Base-by-base conservation (phyloP, 108 stramenopile genomes). In the Schizochytrium sp. region DNA sequence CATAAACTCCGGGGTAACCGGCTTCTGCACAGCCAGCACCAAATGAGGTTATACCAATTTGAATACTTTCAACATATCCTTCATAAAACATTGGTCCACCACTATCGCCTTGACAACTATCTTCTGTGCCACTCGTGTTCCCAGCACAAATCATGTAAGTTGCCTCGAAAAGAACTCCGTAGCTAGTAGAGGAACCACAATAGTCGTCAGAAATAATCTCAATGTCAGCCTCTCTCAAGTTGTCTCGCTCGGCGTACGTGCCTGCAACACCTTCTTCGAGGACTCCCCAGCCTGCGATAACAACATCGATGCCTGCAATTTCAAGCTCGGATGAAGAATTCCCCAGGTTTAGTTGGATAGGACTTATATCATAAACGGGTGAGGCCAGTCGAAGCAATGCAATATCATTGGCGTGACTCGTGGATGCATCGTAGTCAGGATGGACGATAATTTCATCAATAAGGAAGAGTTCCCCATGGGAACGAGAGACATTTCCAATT, bases 31-130 rank as follows among this genome's bases (percentile, higher is more conserved):
- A 83, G 17, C 28, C 76, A 28, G 2, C 7, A 53, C 76, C 76
- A 49, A 49, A 83, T n/a, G 76, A 83, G 5, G 53, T 55, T 13
- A 83, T 28, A 12, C 76, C 76, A 38, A 83, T 53, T n/a, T 83
- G 76, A 2, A 83, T 28, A 50, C 49, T n/a, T n/a, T 40, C 28
- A 5, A 10, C 47, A 49, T 2, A 47, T 2, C 55, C 15, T 44
- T 72, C 76, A 28, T 83, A 2, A 83, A 83, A 83, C 50, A 83
- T 47, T 13, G 76, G 76, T 5, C 76, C 76, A 40, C 76, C 76
- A 40, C 76, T 83, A 28, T 83, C 76, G 3, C 76, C 76, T 83
- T 83, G 76, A 3, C 76, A 83, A 7, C 50, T 17, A 1, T 83
- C 76, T 83, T 40, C 53, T 13, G 50, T 53, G 7, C 76, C 76